Base-by-base conservation (phyloP, 164 flowering plant genomes). In the Tetracentron sinense region DNA sequence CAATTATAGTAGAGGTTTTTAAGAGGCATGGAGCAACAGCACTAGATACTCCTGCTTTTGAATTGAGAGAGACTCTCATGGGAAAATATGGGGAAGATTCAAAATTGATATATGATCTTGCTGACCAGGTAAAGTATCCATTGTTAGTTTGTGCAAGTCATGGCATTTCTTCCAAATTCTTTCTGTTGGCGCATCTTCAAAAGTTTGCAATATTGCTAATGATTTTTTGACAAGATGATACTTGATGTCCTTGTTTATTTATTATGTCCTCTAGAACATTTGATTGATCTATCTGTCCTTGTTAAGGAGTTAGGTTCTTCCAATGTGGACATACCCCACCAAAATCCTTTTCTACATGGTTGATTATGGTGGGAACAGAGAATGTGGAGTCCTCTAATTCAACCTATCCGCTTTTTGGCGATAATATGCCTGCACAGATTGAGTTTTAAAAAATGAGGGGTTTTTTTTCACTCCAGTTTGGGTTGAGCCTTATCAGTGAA, bases 81-180 rank as follows among this genome's bases (percentile, higher is more conserved):
- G 98, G 97, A 52, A 94, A 91, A 61, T 94, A 94, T 70, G 97
- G 99, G 54, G 97, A 94, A 76, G 99, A 94, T 69, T 91, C 99
- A 38, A 94, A 94, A 65, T 75, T 94, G 77, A 82, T 94, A 67
- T 91, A 86, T 77, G 99, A 94, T 81, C 96, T 94, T 61, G 97
- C 99, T 50, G 99, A 94, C 65, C 98, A 91, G 96, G 97, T 91
- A 70, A 65, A 26, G 7, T 12, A 25, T 3, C 14, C 44, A 38
- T 10, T 38, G 44, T n/a, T n/a, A n/a, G n/a, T n/a, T n/a, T n/a
- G n/a, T 38, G 44, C 44, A 38, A 38, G 5, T 38, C 8, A 38
- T 38, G 44, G 44, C 44, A n/a, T 38, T 38, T 38, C 1, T 1
- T 38, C 44, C 44, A 38, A 38, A 8, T 16, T 38, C 14, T 38